Conservation (phyloP, 2,329 filamentous ascomycete genomes). For the Blumeriella jaapii region DNA sequence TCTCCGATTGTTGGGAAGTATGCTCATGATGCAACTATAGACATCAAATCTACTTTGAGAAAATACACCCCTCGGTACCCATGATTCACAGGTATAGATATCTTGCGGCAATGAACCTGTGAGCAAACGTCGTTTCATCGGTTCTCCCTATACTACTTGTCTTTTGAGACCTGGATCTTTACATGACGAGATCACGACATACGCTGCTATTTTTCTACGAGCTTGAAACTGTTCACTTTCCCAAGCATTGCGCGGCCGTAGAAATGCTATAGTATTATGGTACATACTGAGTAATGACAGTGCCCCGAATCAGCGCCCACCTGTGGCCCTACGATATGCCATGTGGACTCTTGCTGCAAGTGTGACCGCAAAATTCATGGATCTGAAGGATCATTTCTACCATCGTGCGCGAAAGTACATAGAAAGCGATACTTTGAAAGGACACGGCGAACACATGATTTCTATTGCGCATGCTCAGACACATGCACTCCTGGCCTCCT, state of each 20-base stretch:
- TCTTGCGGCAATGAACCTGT: slow-evolving; percentile 76
- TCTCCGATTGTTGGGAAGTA: background rate
- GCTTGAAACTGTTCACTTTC: background rate
- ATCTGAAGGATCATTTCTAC: slow-evolving; percentile 81
- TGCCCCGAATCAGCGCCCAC: slow-evolving; percentile 73
- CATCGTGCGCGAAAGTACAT: slow-evolving; percentile 80
- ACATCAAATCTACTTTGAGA: slow-evolving; percentile 81
- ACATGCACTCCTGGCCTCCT: slow-evolving; percentile 66
- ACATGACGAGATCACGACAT: too few species aligned
- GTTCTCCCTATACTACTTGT: too few species aligned
- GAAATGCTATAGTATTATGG: too few species aligned
- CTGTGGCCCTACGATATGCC: slow-evolving; percentile 79
- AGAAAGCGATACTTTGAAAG: slow-evolving; percentile 81
- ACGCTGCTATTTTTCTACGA: too few species aligned
- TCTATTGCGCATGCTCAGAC: slow-evolving; percentile 78
- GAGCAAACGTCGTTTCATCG: slow-evolving; percentile 22
- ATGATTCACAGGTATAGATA: slow-evolving; percentile 87
- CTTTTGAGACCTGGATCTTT: too few species aligned
- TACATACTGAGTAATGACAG: slow-evolving; percentile 28
- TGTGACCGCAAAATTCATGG: slow-evolving; percentile 67
- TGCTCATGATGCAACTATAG: slow-evolving; percentile 30
- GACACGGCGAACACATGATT: slow-evolving; percentile 81
- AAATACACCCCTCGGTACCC: slow-evolving; percentile 73
- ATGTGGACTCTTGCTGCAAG: slow-evolving; percentile 95
- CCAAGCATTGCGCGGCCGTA: background rate